A percentile compares a stretch with the other conserved stretches of the same genome.
These are phyloP conservation scores for Aspergillus luchuensis DNA, from an alignment of 2,329 filamentous ascomycete species.

Conservation along the genomic window DNA sequence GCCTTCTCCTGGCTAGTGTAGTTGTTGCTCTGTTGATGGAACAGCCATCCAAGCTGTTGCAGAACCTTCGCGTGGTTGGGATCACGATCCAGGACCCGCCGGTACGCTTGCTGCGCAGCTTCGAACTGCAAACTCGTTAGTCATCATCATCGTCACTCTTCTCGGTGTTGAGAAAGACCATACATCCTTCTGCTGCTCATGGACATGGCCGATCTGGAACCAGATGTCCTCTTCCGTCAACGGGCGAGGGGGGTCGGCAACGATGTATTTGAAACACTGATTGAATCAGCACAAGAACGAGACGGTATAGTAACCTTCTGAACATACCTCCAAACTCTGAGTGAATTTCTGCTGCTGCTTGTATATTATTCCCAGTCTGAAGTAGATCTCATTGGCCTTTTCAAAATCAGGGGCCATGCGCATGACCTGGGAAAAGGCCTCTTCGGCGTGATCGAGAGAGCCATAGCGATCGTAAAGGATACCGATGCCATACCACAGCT, in stretches of 20 bases:
- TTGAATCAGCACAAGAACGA: conserved; percentile 16
- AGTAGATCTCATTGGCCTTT: conserved; percentile 99
- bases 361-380: conserved; percentile 98
- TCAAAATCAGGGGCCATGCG: conserved; percentile 96
- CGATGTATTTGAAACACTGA: conserved; percentile 98
- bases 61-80: conserved; percentile 97
- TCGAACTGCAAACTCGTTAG: conserved; percentile 71
- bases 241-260: conserved; percentile 85
- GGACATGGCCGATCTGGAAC: conserved; percentile 99
- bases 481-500: conserved; percentile 98
- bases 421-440: conserved; percentile 98
- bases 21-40: conserved; percentile 91
- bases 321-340: conserved; percentile 84
- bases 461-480: conserved; percentile 97
- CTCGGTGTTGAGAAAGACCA: conserved; percentile 44
- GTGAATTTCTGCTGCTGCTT: conserved; percentile 95
- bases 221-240: conserved; percentile 97
- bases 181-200: conserved; percentile 98
- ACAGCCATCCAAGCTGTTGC: conserved; percentile 95
- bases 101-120: conserved; percentile 86
- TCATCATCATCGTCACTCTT: conserved; percentile 19
- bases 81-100: conserved; percentile 88
- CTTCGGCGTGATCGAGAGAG: conserved; percentile 93
- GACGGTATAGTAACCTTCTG: neutral
- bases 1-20: conserved; percentile 93